Conservation (phyloP, 139 green algal genomes). For the Coelastrella sp. region DNA sequence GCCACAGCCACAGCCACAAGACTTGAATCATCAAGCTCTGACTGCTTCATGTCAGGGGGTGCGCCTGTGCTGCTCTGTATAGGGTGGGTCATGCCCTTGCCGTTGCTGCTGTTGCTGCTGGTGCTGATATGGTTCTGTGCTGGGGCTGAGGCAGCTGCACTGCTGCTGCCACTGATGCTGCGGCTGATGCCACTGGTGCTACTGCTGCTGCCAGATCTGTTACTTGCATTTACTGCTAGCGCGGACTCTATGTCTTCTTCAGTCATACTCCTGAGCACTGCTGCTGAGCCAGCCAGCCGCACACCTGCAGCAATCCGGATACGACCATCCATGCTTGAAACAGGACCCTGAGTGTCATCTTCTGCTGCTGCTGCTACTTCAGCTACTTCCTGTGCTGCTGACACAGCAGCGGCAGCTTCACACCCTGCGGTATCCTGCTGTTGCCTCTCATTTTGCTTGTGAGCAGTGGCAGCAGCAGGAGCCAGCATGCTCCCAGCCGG, state of each 20-base stretch:
- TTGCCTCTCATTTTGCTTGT: neutral
- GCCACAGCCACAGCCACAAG: neutral
- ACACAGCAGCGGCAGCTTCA: neutral
- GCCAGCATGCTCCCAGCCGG: neutral
- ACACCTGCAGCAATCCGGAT: conserved; percentile 11
- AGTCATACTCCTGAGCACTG: neutral
- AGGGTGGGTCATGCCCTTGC: too few species aligned
- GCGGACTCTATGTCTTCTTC: neutral
- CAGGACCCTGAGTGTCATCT: too few species aligned
- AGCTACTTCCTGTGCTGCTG: neutral
- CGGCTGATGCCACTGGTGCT: neutral
- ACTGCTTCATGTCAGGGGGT: too few species aligned
- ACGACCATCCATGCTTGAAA: neutral
- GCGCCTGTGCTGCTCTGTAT: too few species aligned
- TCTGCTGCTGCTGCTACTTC: conserved; percentile 2
- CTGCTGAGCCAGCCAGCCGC: neutral
- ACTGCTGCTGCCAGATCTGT: neutral
- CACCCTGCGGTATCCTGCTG: neutral
- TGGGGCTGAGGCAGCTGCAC: neutral
- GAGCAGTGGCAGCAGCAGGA: neutral
- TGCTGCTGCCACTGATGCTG: neutral
- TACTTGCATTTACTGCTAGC: neutral
- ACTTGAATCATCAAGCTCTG: too few species aligned
- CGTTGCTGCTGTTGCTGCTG: conserved; percentile 21
- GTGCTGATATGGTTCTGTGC: neutral